Conservation (phyloP, 1,284 basidiomycete species). For the Rhodotorula sp. region DNA sequence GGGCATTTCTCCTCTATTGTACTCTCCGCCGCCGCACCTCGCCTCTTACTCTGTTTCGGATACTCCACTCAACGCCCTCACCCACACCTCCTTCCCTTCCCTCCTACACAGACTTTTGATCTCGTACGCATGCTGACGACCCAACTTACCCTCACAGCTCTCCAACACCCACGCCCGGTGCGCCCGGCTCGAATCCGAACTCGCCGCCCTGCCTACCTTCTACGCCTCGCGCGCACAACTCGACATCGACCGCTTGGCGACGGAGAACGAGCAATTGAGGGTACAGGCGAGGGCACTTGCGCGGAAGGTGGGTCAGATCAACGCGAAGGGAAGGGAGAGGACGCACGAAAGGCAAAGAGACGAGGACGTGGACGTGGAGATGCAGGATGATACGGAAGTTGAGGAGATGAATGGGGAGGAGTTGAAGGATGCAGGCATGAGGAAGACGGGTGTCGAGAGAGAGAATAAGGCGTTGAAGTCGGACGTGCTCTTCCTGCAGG, state of each 20-base stretch:
- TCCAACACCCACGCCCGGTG: not conserved
- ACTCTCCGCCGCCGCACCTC: too few relatives aligned
- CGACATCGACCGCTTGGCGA: slow-evolving; percentile 22
- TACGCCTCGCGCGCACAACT: slow-evolving; percentile 4
- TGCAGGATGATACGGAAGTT: not conserved
- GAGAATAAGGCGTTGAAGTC: slow-evolving; percentile 14
- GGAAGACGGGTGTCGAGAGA: not conserved
- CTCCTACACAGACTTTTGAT: not conserved
- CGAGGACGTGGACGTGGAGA: not conserved
- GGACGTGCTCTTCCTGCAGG: slow-evolving; percentile 9
- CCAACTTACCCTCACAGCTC: not conserved
- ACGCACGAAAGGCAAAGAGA: not conserved
- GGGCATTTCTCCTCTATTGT: too few relatives aligned
- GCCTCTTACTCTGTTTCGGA: too few relatives aligned
- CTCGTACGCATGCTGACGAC: not conserved
- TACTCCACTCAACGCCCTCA: not conserved
- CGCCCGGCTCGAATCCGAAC: slow-evolving; percentile 4
- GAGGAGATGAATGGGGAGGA: not conserved
- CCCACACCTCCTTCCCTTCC: not conserved
- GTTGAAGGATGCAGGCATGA: not conserved
- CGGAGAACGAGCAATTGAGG: slow-evolving; percentile 32
- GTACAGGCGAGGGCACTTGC: slow-evolving; percentile 30
- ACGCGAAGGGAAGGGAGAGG: not conserved
- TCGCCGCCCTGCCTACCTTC: not conserved
- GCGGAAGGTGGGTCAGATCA: slow-evolving; percentile 11